phyloP scores from a whole-genome alignment of 1,284 basidiomycete species.

The Cryptococcus sp. region DNA sequence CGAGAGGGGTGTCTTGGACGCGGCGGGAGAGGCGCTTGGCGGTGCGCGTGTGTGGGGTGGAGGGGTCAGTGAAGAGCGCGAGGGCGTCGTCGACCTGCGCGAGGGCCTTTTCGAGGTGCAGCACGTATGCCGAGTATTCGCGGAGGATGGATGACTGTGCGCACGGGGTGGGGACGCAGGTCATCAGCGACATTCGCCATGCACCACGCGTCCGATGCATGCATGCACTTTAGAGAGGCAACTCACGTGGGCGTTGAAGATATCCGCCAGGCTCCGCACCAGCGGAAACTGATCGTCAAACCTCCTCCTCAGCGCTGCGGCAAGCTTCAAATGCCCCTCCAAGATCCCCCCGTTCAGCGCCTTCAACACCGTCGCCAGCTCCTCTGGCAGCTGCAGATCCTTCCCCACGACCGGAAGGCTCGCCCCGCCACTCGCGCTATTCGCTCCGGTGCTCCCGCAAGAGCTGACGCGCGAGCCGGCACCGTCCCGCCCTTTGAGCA shows the following conservation, averaged over 20 bases:
- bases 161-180: neutral
- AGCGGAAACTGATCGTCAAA: slow-evolving; percentile 92
- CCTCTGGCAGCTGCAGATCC: slow-evolving; percentile 66
- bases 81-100: slow-evolving; percentile 79
- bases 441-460: neutral
- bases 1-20: slow-evolving; percentile 66
- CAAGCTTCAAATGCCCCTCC: slow-evolving; percentile 78
- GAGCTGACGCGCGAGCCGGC: slow-evolving; percentile 8
- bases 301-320: slow-evolving; percentile 73
- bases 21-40: slow-evolving; percentile 74
- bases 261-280: slow-evolving; percentile 83
- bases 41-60: slow-evolving; percentile 21
- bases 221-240: no score
- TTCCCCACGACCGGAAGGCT: neutral
- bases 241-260: slow-evolving; percentile 86
- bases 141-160: slow-evolving; percentile 80
- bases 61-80: slow-evolving; percentile 10
- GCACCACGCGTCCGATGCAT: no score
- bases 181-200: slow-evolving; percentile 11
- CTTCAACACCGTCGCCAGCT: slow-evolving; percentile 76
- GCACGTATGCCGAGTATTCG: slow-evolving; percentile 85
- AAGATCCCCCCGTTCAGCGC: slow-evolving; percentile 78
- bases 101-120: slow-evolving; percentile 84
- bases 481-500: slow-evolving; percentile 7
- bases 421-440: no score